Conservation (phyloP, 169 alveolate genomes). For the Plasmodium chabaudi region DNA sequence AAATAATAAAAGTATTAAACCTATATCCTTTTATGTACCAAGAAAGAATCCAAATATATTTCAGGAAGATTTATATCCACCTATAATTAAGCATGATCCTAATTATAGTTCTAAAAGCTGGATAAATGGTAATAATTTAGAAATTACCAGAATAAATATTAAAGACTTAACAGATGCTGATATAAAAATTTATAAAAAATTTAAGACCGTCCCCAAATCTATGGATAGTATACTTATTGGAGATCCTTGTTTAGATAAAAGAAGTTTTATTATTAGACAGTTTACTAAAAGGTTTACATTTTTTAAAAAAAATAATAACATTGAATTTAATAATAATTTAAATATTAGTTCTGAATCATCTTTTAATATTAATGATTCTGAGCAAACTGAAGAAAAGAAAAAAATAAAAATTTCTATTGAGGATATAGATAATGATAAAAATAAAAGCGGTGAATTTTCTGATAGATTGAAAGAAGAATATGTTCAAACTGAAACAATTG, state of each 20-base stretch:
- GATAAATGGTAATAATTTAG: slow-evolving; percentile 36
- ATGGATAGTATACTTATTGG: slow-evolving; percentile 39
- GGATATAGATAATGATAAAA: neutral
- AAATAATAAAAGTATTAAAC: slow-evolving; percentile 79
- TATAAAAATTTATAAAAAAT: slow-evolving; percentile 29
- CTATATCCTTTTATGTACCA: slow-evolving; percentile 81
- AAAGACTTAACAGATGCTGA: slow-evolving; percentile 46
- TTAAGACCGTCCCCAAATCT: slow-evolving; percentile 10
- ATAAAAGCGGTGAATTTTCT: neutral
- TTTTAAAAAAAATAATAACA: slow-evolving; percentile 23
- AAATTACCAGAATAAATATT: slow-evolving; percentile 34
- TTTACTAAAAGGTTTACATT: slow-evolving; percentile 42
- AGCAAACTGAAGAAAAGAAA: neutral
- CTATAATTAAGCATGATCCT: slow-evolving; percentile 57
- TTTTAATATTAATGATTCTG: neutral
- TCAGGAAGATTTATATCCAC: slow-evolving; percentile 81
- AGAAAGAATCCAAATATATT: slow-evolving; percentile 79
- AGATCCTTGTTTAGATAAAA: slow-evolving; percentile 11
- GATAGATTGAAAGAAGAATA: no score
- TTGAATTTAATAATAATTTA: slow-evolving; percentile 1
- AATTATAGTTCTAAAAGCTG: slow-evolving; percentile 13
- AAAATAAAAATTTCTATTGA: neutral
- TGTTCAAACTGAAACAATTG: no score
- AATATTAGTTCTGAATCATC: neutral
- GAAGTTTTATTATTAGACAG: slow-evolving; percentile 26